phyloP scores from a whole-genome alignment of 768 basidiomycete genomes.

The Pholiota conissans region DNA sequence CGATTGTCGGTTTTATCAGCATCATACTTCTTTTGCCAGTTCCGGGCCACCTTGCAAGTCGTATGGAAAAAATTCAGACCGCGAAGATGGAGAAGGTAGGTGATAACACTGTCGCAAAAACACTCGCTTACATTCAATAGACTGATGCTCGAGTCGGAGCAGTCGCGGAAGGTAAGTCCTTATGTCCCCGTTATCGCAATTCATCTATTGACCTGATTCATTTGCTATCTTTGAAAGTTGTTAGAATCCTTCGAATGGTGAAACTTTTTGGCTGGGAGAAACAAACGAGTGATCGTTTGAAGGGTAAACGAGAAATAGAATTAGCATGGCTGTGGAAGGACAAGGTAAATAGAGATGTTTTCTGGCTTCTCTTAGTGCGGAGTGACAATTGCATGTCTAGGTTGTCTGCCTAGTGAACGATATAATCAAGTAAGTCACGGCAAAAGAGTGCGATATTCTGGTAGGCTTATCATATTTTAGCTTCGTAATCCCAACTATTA shows the following conservation, averaged over 20 bases:
- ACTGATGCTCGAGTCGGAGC: constrained; percentile 60
- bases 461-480: constrained; percentile 26
- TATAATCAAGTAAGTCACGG: constrained; percentile 11
- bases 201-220: background rate
- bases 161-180: constrained; percentile 60
- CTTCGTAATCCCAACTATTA: constrained; percentile 60
- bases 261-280: constrained; percentile 75
- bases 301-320: constrained; percentile 63
- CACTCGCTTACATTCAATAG: background rate
- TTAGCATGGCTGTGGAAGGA: constrained; percentile 55
- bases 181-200: background rate
- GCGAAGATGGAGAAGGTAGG: constrained; percentile 41
- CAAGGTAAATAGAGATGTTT: constrained; percentile 16
- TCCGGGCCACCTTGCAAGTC: constrained; percentile 52
- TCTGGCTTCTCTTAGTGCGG: background rate
- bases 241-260: constrained; percentile 67
- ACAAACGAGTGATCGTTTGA: constrained; percentile 51
- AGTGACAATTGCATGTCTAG: background rate
- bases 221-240: constrained; percentile 32
- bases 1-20: constrained; percentile 43
- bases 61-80: constrained; percentile 48
- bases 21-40: constrained; percentile 55
- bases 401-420: constrained; percentile 14
- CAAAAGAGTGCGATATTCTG: background rate
- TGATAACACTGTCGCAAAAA: background rate